phyloP scores from a whole-genome alignment of 441 rosid species.

The Mallotus repandus region DNA sequence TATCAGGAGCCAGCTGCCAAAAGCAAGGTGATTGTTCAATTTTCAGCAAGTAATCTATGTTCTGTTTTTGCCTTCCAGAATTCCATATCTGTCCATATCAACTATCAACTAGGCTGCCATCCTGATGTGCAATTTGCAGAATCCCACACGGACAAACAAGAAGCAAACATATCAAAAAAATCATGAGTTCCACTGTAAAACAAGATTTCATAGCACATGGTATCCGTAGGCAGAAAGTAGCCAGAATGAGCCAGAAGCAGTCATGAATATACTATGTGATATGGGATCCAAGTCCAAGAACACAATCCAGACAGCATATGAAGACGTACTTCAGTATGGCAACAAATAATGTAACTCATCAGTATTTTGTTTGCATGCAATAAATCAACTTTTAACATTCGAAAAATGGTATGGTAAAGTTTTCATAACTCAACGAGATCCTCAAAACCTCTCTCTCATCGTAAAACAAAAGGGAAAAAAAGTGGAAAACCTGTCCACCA shows the following conservation, averaged over 20 bases:
- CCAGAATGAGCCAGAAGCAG: background rate
- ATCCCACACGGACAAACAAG: conserved; percentile 11
- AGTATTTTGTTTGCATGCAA: background rate
- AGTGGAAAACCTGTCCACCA: too few relatives aligned
- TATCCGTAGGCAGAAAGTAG: background rate
- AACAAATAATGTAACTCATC: background rate
- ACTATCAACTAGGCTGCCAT: background rate
- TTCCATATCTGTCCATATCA: background rate
- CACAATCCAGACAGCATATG: background rate
- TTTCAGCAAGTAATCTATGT: background rate
- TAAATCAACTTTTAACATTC: too few relatives aligned
- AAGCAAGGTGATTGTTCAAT: background rate
- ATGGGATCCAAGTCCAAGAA: background rate
- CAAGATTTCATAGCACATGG: background rate
- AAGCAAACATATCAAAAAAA: background rate
- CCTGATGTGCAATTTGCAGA: background rate
- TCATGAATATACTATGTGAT: background rate
- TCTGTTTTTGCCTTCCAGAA: background rate
- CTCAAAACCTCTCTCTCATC: too few relatives aligned
- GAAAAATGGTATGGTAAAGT: too few relatives aligned
- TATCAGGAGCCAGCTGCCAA: background rate
- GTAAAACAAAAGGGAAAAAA: too few relatives aligned
- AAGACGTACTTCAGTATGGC: too few relatives aligned
- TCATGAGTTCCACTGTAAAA: conserved; percentile 7
- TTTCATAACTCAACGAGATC: too few relatives aligned